Base-by-base conservation (phyloP, 129 eudicot species). In the Dittrichia graveolens region DNA sequence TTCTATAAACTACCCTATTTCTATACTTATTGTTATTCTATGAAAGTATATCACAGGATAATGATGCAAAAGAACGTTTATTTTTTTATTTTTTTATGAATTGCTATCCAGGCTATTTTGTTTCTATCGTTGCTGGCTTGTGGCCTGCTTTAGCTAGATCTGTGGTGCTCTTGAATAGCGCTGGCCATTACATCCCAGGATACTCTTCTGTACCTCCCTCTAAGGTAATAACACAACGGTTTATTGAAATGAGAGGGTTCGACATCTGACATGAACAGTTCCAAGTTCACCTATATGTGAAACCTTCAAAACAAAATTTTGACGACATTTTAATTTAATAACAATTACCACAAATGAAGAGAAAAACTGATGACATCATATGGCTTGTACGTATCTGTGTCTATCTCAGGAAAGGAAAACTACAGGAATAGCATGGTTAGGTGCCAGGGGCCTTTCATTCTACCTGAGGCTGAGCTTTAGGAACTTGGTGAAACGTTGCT, bases 61-160 rank as follows among this genome's bases (percentile, higher is more conserved):
- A 46, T 48, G 12, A 72, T 38, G 45, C 4, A 7, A 8, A 46
- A 9, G 16, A 58, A 50, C n/a, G n/a, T n/a, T n/a, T n/a, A n/a
- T 10, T 3, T 44, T 49, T 6, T 4, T 2, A 31, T 19, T 45
- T 6, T 24, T 74, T 56, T 61, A 24, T 4, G 13, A 18, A 38
- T 54, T 65, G 44, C 45, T 58, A 62, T 39, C 58, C 85, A 93
- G 98, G 98, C 43, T 93, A 93, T 80, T 79, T 81, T 74, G 82
- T 83, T 72, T 72, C 98, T 65, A 83, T 89, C 78, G 90, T 85
- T 61, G 89, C 95, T 78, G 95, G 96, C 61, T 85, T 93, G 65
- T 93, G 98, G 98, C 89, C 96, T 63, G 73, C 77, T 69, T 64
- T 89, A 83, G 89, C 85, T 66, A 87, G 81, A 82, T 93, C 98